Base-by-base conservation (phyloP, 495 filamentous ascomycete genomes). In the Xylaria flabelliformis region DNA sequence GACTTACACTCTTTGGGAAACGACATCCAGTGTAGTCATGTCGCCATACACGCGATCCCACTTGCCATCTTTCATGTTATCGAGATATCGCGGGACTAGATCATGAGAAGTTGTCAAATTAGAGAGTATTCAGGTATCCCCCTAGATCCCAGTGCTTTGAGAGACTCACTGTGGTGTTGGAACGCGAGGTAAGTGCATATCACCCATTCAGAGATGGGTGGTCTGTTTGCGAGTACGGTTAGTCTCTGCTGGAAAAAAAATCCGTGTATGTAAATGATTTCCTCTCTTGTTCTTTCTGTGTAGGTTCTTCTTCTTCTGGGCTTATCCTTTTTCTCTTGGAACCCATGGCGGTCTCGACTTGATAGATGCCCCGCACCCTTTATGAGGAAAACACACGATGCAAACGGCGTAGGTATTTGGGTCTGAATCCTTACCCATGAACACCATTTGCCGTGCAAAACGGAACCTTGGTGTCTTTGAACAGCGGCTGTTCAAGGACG, bases 151-250 rank as follows among this genome's bases (percentile, higher is more conserved):
- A 7, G 32, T 61, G 58, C 58, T 13, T 19, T 34, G 42, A 51
- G 41, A 15, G n/a, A 74, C 80, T 75, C 79, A 82, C 83, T 77
- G 36, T 76, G 78, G 67, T 88, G 87, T 64, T 85, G 79, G 74
- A 84, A 82, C 36, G 80, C 79, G 7, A 89, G 80, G 70, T 86
- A 87, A 0, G 85, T 88, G 74, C 78, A 73, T 56, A 92, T 80
- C 42, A 90, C 82, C 92, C 93, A 97, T 84, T 97, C 94, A 0
- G 93, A 85, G 69, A 97, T 97, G 70, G 94, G 92, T 0, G 94
- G 93, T 9, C 81, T 84, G 44, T 42, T 21, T 19, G 42, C 55
- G 67, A 34, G 13, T 10, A 53, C 19, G 10, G 56, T 67, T 61
- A 69, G 64, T 36, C 36, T 32, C n/a, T 19, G 29, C 13, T 21